These are phyloP conservation scores for Mycena haematopus DNA, from an alignment of 768 basidiomycete genomes.

Conservation along the genomic window DNA sequence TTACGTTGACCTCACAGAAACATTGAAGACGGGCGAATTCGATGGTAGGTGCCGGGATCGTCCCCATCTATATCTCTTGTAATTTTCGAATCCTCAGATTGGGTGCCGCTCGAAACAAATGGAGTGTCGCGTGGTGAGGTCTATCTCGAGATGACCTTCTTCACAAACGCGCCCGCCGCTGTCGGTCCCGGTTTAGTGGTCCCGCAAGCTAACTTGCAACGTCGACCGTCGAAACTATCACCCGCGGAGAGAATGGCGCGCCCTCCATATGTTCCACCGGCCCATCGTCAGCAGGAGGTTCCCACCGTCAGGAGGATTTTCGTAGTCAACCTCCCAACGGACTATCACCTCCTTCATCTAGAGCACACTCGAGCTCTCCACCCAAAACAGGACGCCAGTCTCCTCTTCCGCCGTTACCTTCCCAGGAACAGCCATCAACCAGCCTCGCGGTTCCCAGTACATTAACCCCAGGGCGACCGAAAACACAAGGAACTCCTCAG, in stretches of 20 bases:
- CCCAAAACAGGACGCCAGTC: conserved; percentile 34
- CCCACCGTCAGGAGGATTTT: conserved; percentile 14
- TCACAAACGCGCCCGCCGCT: conserved; percentile 69
- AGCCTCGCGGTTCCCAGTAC: conserved; percentile 29
- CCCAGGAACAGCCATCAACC: conserved; percentile 29
- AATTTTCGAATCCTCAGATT: conserved; percentile 61
- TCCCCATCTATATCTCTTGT: conserved; percentile 7
- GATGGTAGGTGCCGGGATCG: conserved; percentile 66
- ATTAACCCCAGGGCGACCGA: conserved; percentile 32
- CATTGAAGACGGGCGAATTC: conserved; percentile 85
- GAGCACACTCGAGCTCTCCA: conserved; percentile 31
- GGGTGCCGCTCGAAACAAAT: conserved; percentile 65
- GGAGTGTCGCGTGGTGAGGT: conserved; percentile 81
- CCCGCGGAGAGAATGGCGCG: conserved; percentile 58
- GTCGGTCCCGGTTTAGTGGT: conserved; percentile 32
- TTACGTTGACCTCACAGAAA: conserved; percentile 76
- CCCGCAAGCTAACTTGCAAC: conserved; percentile 41
- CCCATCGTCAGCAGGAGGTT: conserved; percentile 2
- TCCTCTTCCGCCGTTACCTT: conserved; percentile 51
- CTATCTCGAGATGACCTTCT: conserved; percentile 95
- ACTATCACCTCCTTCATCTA: conserved; percentile 33
- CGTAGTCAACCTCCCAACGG: conserved; percentile 19
- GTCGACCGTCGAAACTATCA: conserved; percentile 60
- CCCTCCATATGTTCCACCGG: conserved; percentile 35
- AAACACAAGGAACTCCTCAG: conserved; percentile 32